Evolutionary conservation across 1,284 basidiomycete species (phyloP).

Genomic region (Irpex sp.): DNA sequence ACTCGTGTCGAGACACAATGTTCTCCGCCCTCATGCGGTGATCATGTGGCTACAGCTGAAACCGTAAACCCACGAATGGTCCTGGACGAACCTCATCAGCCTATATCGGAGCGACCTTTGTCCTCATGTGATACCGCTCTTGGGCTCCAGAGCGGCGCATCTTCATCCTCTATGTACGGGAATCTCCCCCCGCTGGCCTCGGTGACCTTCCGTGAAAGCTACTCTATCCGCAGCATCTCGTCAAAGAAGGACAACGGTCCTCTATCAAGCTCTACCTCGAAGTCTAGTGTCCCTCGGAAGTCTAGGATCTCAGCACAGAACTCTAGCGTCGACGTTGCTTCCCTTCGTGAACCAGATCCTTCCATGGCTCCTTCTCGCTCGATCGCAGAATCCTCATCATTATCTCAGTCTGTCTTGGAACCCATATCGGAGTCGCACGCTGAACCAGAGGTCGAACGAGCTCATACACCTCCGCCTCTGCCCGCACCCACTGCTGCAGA

Average conservation of each 20-base stretch:
- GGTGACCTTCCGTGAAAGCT: conserved; percentile 21
- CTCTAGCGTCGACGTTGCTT: no score
- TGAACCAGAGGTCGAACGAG: not conserved
- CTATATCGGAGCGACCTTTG: no score
- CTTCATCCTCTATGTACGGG: conserved; percentile 4
- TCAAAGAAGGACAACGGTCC: conserved; percentile 5
- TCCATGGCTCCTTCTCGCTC: not conserved
- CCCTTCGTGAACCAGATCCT: not conserved
- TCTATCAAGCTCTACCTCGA: not conserved
- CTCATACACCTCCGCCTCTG: not conserved
- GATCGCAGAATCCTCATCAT: not conserved
- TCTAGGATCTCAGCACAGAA: not conserved
- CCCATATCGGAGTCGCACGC: not conserved
- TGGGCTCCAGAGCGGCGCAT: not conserved
- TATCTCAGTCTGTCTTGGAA: not conserved
- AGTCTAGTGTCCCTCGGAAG: not conserved
- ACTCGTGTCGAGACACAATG: not conserved
- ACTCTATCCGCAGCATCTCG: conserved; percentile 18
- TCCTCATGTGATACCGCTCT: not conserved
- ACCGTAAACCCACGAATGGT: no score
- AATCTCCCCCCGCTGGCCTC: conserved; percentile 24
- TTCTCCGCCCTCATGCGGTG: not conserved
- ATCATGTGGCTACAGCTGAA: no score
- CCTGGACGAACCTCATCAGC: no score
- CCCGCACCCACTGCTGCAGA: not conserved